Conservation (phyloP, 2,329 filamentous ascomycete species). For the Teratosphaeria gauchensis region DNA sequence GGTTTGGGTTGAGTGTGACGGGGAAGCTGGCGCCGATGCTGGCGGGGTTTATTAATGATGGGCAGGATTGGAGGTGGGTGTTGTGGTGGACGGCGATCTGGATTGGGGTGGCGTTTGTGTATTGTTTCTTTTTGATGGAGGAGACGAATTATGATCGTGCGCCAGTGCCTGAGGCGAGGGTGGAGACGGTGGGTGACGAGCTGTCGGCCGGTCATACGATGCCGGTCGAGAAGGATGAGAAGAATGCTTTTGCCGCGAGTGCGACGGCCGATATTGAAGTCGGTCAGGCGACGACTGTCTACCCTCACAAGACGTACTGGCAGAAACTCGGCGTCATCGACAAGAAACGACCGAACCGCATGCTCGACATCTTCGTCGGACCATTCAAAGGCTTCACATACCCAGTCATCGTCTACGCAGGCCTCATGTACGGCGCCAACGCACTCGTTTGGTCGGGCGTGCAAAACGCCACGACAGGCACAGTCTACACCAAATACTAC, state of each 20-base stretch:
- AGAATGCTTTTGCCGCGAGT: background rate
- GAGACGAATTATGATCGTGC: constrained; percentile 43
- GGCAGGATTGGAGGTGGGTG: constrained; percentile 31
- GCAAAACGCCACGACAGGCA: constrained; percentile 12
- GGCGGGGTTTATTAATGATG: constrained; percentile 40
- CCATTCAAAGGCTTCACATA: constrained; percentile 19
- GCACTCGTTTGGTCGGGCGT: constrained; percentile 17
- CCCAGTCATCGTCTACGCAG: constrained; percentile 15
- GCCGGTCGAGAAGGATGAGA: constrained; percentile 1
- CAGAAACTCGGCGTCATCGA: constrained; percentile 34
- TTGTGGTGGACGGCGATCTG: constrained; percentile 46
- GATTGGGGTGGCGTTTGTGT: constrained; percentile 35
- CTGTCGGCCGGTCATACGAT: no score
- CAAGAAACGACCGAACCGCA: constrained; percentile 33
- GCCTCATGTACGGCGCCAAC: constrained; percentile 18
- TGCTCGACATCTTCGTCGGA: constrained; percentile 29
- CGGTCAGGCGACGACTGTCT: constrained; percentile 16
- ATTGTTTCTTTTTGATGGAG: constrained; percentile 49
- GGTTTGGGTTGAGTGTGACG: constrained; percentile 12
- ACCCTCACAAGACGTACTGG: constrained; percentile 32
- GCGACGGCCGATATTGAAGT: constrained; percentile 13
- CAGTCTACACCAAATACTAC: constrained; percentile 25
- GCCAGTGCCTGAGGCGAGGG: no score
- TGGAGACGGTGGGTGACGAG: no score
- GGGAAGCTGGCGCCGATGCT: constrained; percentile 29